These are phyloP conservation scores for Cutaneotrichosporon curvatum DNA, from an alignment of 1,284 basidiomycete species.

Conservation along the genomic window DNA sequence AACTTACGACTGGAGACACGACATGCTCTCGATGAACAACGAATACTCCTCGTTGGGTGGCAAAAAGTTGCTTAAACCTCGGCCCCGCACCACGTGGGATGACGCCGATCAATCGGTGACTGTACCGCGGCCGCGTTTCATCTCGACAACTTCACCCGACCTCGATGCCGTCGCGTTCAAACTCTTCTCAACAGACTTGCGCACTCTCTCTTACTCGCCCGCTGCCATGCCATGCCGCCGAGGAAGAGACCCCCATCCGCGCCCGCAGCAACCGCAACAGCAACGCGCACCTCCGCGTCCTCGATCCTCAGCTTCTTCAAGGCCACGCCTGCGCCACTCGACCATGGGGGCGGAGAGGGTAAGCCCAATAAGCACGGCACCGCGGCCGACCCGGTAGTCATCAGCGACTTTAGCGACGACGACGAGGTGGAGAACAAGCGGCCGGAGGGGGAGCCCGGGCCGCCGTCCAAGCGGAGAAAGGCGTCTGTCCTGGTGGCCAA, in stretches of 20 bases:
- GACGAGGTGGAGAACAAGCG: background rate
- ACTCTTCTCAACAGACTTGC: too few relatives aligned
- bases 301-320: constrained; percentile 25
- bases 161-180: too few relatives aligned
- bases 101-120: too few relatives aligned
- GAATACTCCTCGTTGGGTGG: too few relatives aligned
- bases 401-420: constrained; percentile 27
- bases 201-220: too few relatives aligned
- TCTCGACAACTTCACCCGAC: too few relatives aligned
- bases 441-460: background rate
- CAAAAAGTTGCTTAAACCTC: too few relatives aligned
- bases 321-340: constrained; percentile 9
- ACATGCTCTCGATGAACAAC: too few relatives aligned
- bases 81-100: too few relatives aligned
- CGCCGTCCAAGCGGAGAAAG: background rate
- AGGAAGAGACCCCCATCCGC: background rate
- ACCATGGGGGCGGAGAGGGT: constrained; percentile 7
- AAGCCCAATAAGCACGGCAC: constrained; percentile 11
- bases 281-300: constrained; percentile 1
- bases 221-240: background rate
- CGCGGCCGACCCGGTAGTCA: constrained; percentile 23
- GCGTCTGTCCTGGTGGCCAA: too few relatives aligned
- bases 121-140: too few relatives aligned
- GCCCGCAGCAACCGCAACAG: background rate
- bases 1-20: too few relatives aligned